Base-by-base conservation (phyloP, 2,329 filamentous ascomycete species). In the Leptographium galeiforme region DNA sequence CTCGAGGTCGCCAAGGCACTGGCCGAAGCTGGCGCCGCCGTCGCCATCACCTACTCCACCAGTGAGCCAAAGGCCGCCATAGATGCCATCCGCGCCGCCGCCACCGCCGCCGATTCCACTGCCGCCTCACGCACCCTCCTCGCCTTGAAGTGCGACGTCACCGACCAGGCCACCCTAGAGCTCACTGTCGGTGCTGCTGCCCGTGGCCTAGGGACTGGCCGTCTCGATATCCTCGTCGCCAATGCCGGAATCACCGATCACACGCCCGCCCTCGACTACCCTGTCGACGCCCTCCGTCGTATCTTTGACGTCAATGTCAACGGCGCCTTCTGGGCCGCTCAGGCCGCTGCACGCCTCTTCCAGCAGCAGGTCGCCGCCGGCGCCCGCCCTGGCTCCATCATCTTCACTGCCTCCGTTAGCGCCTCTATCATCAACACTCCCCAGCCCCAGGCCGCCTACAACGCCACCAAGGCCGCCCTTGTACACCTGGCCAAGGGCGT, bases 351-450 rank as follows among this genome's bases (percentile, higher is more conserved):
- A 12, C 43, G 25, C 43, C 13, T 39, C 36, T 49, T 49, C 36
- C 34, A 39, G 36, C 34, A 33, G 14, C 48, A 49, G 48, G 48
- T 45, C 16, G 25, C 43, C 25, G 43, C 13, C 43, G 43, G 43
- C 18, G 25, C 19, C 13, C 43, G 48, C 7, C 36, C 33, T 13
- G 48, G 48, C 1, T 68, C 59, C 58, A 68, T 68, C 60, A 70
- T 69, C 56, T 71, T 67, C 61, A 72, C 63, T 13, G 70, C 63
- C 5, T 69, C 60, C 33, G 18, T 90, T 77, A 84, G 79, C 60
- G 87, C 81, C 2, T 84, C 85, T 62, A 84, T 90, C 59, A 84
- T 82, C 64, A 90, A 89, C 63, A 75, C 88, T 51, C 87, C 85
- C 8, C 85, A 89, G 68, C 63, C 82, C 57, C 85, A 90, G 69